Evolutionary conservation across 306 rosid genomes (phyloP).

Genomic region (Prinsepia uniflora): DNA sequence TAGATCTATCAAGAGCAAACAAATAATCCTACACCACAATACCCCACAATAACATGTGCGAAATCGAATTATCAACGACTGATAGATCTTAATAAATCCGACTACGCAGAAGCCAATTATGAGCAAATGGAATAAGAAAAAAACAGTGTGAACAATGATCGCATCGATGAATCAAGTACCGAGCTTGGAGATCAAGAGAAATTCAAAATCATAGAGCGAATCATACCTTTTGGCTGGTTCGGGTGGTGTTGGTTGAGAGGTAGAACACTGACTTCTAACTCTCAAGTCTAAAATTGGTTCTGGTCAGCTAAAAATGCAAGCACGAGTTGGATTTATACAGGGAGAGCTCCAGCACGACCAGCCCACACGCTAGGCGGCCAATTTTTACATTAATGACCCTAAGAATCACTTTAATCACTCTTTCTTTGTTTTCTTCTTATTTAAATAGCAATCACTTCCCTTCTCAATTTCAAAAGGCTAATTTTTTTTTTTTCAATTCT

Average conservation of each 20-base stretch:
- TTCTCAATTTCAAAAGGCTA: too few species aligned
- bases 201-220: background rate
- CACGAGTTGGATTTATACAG: background rate
- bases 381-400: slow-evolving; percentile 13
- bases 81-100: slow-evolving; percentile 28
- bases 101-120: background rate
- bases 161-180: background rate
- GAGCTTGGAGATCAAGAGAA: background rate
- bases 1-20: slow-evolving; percentile 9
- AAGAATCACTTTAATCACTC: too few species aligned
- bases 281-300: background rate
- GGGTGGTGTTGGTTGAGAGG: background rate
- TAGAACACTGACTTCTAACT: background rate
- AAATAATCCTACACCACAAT: slow-evolving; percentile 3
- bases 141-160: background rate
- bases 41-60: background rate
- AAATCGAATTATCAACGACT: background rate
- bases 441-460: too few species aligned
- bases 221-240: slow-evolving; percentile 7
- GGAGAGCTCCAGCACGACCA: background rate
- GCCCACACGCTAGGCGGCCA: too few species aligned
- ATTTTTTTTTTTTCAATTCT: too few species aligned
- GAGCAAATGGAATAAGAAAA: background rate
- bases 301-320: slow-evolving; percentile 3
- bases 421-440: too few species aligned